Evolutionary conservation across 2,329 filamentous ascomycete genomes (phyloP).

Genomic region (Fusarium armeniacum): DNA sequence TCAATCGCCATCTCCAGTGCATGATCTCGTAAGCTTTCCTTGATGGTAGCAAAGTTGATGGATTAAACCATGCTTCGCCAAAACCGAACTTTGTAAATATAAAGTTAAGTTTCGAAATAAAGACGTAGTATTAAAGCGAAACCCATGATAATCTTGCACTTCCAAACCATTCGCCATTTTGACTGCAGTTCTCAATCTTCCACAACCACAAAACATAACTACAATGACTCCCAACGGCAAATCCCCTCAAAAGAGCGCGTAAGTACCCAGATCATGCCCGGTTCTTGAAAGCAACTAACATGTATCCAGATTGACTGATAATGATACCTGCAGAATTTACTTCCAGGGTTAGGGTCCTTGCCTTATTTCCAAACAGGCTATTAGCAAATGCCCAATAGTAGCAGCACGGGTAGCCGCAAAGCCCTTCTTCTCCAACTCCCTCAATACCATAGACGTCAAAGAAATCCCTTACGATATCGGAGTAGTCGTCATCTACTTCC

Average conservation of each 20-base stretch:
- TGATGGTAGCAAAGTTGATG: not conserved
- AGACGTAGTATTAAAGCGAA: not conserved
- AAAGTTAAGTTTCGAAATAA: not conserved
- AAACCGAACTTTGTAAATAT: too few relatives aligned
- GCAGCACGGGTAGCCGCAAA: not conserved
- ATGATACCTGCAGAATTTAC: not conserved
- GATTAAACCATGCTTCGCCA: not conserved
- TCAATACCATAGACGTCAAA: not conserved
- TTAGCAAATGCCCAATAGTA: conserved; percentile 9
- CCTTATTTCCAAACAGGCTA: not conserved
- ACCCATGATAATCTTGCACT: not conserved
- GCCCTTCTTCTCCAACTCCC: not conserved
- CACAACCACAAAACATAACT: not conserved
- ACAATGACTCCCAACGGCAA: not conserved
- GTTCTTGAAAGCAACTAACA: not conserved
- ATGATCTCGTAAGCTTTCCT: not conserved
- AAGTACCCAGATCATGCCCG: not conserved
- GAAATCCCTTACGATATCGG: conserved; percentile 6
- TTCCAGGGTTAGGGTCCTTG: not conserved
- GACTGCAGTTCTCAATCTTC: not conserved
- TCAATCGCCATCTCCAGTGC: not conserved
- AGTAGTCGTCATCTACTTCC: conserved; percentile 7
- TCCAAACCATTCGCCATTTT: not conserved
- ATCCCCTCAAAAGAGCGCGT: too few relatives aligned
- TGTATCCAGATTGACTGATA: accelerated